A percentile compares a stretch with the other conserved stretches of the same genome.
Evolutionary conservation across 495 filamentous ascomycete species (phyloP).

Genomic region (Penicillium goetzii): DNA sequence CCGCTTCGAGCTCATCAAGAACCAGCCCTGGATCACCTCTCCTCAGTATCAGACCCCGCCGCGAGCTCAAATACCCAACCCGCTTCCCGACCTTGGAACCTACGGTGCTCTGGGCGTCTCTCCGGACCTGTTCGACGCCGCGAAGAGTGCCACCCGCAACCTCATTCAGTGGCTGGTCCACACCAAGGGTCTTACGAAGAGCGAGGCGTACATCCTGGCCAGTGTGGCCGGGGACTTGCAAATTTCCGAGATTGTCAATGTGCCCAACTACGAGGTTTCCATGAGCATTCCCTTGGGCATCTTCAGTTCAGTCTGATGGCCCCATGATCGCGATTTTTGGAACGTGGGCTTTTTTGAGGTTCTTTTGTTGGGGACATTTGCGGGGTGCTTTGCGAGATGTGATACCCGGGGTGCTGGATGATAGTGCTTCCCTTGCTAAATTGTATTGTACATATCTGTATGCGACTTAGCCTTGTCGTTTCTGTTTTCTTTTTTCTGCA

Average conservation of each 20-base stretch:
- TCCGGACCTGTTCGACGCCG: conserved; percentile 47
- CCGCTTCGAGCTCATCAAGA: conserved; percentile 50
- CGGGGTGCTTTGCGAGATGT: conserved; percentile 21
- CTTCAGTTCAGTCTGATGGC: conserved; percentile 29
- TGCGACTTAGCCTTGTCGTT: conserved; percentile 4
- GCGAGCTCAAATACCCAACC: conserved; percentile 30
- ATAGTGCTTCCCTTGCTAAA: background rate
- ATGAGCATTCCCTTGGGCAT: conserved; percentile 51
- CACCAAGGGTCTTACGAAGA: conserved; percentile 47
- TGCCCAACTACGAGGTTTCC: conserved; percentile 53
- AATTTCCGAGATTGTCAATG: conserved; percentile 53
- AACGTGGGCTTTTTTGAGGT: background rate
- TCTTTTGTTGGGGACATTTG: background rate
- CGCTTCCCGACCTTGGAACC: conserved; percentile 40
- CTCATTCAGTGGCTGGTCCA: conserved; percentile 51
- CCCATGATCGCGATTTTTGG: conserved; percentile 2
- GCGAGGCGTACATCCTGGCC: conserved; percentile 55
- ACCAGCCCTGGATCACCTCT: conserved; percentile 45
- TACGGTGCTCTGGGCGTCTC: conserved; percentile 53
- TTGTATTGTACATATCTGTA: conserved; percentile 21
- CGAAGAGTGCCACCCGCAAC: conserved; percentile 46
- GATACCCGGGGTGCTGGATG: conserved; percentile 24
- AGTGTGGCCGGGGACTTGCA: conserved; percentile 52
- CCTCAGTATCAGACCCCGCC: conserved; percentile 50
- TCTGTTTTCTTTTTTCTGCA: background rate